These are phyloP conservation scores for Hyaloperonospora brassicae DNA, from an alignment of 352 stramenopile genomes.

Conservation along the genomic window DNA sequence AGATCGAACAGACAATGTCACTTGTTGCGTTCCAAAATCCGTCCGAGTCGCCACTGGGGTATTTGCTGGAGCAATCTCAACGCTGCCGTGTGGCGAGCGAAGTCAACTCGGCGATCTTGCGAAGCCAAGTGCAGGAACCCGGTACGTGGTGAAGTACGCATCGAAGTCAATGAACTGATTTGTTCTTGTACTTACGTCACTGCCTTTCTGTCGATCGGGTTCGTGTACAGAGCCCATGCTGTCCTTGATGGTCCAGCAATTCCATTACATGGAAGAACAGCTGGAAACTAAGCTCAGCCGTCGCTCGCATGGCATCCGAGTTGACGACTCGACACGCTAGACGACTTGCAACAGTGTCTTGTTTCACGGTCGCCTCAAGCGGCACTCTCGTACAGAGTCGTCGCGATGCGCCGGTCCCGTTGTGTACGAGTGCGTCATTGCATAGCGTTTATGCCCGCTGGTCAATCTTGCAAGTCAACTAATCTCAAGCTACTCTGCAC, in stretches of 20 bases:
- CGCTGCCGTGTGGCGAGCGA: constrained; percentile 59
- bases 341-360: constrained; percentile 1
- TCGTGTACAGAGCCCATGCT: constrained; percentile 53
- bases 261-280: constrained; percentile 73
- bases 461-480: constrained; percentile 10
- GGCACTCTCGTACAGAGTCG: background rate
- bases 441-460: constrained; percentile 9
- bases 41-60: constrained; percentile 40
- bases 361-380: constrained; percentile 3
- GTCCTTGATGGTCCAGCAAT: constrained; percentile 68
- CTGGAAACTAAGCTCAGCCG: constrained; percentile 55
- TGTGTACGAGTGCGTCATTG: constrained; percentile 18
- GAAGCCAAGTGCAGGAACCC: constrained; percentile 65
- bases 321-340: constrained; percentile 34
- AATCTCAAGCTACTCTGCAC: constrained; percentile 42
- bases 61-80: constrained; percentile 54
- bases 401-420: constrained; percentile 5
- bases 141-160: constrained; percentile 26
- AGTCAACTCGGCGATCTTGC: constrained; percentile 67
- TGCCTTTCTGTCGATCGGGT: background rate
- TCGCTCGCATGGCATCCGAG: constrained; percentile 35
- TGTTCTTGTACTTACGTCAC: constrained; percentile 6
- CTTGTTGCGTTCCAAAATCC: constrained; percentile 71
- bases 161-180: background rate
- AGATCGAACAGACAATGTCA: constrained; percentile 74